phyloP scores from a whole-genome alignment of 2,329 filamentous ascomycete species.

The Botrytis fragariae region DNA sequence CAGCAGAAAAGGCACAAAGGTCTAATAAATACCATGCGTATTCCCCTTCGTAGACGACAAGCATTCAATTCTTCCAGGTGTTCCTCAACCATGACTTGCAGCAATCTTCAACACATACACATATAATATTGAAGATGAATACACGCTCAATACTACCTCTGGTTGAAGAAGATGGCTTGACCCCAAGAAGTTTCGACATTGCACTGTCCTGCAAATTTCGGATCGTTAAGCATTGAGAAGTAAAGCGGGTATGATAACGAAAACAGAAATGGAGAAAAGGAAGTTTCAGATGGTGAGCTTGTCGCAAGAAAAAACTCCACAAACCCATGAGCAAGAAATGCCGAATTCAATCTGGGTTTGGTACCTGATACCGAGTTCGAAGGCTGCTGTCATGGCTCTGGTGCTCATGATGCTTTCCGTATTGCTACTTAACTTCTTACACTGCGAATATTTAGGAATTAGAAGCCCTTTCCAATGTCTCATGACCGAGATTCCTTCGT shows the following conservation, averaged over 20 bases:
- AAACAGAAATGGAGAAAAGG: too few relatives aligned
- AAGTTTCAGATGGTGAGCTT: rapidly evolving
- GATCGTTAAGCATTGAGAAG: too few relatives aligned
- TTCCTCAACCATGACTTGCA: neutral
- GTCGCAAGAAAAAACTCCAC: too few relatives aligned
- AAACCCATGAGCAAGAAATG: too few relatives aligned
- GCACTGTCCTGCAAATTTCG: too few relatives aligned
- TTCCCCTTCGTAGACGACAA: neutral
- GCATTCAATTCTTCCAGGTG: neutral
- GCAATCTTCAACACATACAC: neutral
- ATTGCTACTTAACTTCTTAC: neutral
- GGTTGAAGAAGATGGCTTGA: neutral
- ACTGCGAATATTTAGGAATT: neutral
- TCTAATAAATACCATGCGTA: neutral
- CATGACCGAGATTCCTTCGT: neutral
- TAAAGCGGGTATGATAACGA: too few relatives aligned
- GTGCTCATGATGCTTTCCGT: neutral
- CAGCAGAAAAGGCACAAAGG: neutral
- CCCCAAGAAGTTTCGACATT: too few relatives aligned
- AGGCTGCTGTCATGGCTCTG: too few relatives aligned
- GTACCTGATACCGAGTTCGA: too few relatives aligned
- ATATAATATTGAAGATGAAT: too few relatives aligned
- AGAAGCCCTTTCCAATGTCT: neutral
- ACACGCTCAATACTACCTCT: neutral
- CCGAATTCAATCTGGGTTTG: too few relatives aligned